These are phyloP conservation scores for Penicillium sp. DNA, from an alignment of 2,329 filamentous ascomycete genomes.

Conservation along the genomic window DNA sequence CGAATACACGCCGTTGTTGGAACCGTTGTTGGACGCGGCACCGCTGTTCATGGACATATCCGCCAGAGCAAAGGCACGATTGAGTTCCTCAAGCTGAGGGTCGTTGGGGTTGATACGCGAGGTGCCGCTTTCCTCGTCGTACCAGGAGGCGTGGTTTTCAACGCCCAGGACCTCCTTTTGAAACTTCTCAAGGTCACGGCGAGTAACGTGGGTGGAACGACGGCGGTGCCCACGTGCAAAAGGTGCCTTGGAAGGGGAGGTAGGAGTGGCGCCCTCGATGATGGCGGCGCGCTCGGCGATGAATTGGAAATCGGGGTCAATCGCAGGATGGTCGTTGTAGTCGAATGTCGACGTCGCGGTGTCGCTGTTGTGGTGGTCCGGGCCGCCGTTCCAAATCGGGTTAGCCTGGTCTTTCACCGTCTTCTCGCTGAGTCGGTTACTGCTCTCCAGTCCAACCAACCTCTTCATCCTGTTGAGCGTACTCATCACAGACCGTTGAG, in stretches of 20 bases:
- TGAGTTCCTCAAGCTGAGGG: slow-evolving; percentile 33
- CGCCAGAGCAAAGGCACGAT: slow-evolving; percentile 34
- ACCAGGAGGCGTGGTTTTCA: slow-evolving; percentile 27
- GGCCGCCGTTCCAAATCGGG: slow-evolving; percentile 12
- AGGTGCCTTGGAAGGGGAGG: slow-evolving; percentile 32
- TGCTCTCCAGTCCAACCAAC: slow-evolving; percentile 17
- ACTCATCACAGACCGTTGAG: slow-evolving; percentile 8
- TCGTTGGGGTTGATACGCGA: slow-evolving; percentile 24
- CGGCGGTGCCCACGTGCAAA: slow-evolving; percentile 40
- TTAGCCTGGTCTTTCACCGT: slow-evolving; percentile 7
- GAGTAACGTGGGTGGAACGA: slow-evolving; percentile 41
- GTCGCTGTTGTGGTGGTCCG: slow-evolving; percentile 2
- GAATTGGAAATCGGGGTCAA: slow-evolving; percentile 3
- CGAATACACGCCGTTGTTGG: slow-evolving; percentile 30
- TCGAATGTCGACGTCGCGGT: slow-evolving; percentile 4
- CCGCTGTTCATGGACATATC: slow-evolving; percentile 36
- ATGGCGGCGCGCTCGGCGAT: slow-evolving; percentile 23
- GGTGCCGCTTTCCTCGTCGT: slow-evolving; percentile 29
- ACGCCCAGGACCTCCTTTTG: slow-evolving; percentile 35
- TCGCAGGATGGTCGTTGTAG: slow-evolving; percentile 1
- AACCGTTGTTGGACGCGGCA: slow-evolving; percentile 24
- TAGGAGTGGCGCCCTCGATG: slow-evolving; percentile 28
- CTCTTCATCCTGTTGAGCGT: slow-evolving; percentile 18
- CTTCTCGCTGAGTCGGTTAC: neutral
- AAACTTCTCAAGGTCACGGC: slow-evolving; percentile 38